phyloP scores from a whole-genome alignment of 257 asterid genomes.

The Capsicum pubescens region DNA sequence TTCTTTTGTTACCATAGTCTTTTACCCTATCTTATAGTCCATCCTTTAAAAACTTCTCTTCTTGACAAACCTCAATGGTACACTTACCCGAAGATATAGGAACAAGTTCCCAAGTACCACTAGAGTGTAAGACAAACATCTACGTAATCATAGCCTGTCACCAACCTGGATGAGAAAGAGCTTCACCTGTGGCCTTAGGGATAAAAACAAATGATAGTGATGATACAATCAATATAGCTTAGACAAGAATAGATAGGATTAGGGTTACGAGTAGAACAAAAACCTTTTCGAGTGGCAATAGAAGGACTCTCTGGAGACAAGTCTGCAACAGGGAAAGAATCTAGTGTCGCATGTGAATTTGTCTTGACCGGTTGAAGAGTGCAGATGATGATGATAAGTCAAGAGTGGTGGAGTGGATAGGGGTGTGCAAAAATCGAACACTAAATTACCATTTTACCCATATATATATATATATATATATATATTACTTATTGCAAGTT shows the following conservation, averaged over 20 bases:
- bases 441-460: no score
- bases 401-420: neutral
- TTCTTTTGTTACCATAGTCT: neutral
- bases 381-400: neutral
- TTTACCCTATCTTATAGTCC: neutral
- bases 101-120: neutral
- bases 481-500: no score
- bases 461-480: no score
- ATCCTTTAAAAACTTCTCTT: neutral
- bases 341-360: neutral
- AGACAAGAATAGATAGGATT: neutral
- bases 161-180: neutral
- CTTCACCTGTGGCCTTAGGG: neutral
- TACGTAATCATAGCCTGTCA: neutral
- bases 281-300: neutral
- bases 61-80: neutral
- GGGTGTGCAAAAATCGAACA: no score
- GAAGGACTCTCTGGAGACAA: neutral
- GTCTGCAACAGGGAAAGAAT: neutral
- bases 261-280: neutral
- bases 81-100: neutral
- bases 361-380: neutral
- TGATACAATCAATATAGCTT: neutral
- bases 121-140: constrained; percentile 4
- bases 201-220: neutral